Base-by-base conservation (phyloP, 805 yeast species). In the Teunomyces kruisii region DNA sequence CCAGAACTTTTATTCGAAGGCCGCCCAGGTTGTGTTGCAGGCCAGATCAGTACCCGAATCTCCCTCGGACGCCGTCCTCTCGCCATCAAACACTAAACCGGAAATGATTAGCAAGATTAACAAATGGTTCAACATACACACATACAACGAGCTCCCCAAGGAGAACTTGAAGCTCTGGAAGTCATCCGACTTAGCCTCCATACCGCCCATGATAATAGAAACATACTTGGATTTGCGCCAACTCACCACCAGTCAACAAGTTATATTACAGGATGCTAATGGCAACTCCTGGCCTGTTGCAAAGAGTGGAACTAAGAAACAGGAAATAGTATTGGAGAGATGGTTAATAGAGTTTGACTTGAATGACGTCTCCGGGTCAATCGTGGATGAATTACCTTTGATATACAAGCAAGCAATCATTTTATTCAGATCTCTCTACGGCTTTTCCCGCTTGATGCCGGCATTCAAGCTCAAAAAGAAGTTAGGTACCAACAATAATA, bases 251-350 rank as follows among this genome's bases (percentile, higher is more conserved):
- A 76, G 79, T 33, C 88, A 85, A 50, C 71, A 81, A 15, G 72
- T 87, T 26, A 76, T 81, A 28, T 61, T 87, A 32, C 70, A 70
- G 24, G 91, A 85, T 53, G 75, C 73, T 3, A 72, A 74, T 6
- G 78, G 75, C 17, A 72, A 72, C 50, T 57, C 75, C 10, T 82
- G 85, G 78, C 68, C 77, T 8, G 83, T 83, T 9, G 71, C 84
- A 8, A 79, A 75, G 47, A 61, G 66, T 9, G 85, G 84, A 10
- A 72, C 77, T 2, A 80, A 78, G 56, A 86, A 86, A 56, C 74
- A 80, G 13, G 98, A 92, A 63, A 79, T 94, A n/a, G 97, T 94
- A 2, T 67, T 94, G 46, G 99, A 94, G 59, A 76, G 99, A 47
- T 94, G 99, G 99, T 72, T 89, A 17, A 68, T 94, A 28, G 96